Conservation (phyloP, 495 filamentous ascomycete genomes). For the Hypoxylon rickii region DNA sequence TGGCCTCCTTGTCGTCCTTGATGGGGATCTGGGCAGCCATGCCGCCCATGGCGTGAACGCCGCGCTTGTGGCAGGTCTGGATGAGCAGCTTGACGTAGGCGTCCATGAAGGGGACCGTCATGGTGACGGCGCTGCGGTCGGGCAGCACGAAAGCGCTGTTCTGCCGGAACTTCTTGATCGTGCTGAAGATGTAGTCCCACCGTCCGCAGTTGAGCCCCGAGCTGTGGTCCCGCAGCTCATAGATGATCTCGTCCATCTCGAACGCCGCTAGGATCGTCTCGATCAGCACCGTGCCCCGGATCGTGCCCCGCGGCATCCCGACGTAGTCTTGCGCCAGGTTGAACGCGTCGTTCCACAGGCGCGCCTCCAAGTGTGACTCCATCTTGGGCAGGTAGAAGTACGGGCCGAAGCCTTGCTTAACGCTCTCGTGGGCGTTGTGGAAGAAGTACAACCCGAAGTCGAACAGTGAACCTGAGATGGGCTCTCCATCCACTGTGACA, state of each 20-base stretch:
- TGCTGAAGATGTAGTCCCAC: conserved; percentile 99
- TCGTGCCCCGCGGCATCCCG: conserved; percentile 86
- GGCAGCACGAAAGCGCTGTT: conserved; percentile 92
- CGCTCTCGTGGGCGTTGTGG: conserved; percentile 92
- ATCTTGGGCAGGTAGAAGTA: conserved; percentile 99
- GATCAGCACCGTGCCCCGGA: conserved; percentile 94
- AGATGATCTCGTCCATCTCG: conserved; percentile 99
- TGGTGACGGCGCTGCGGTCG: conserved; percentile 88
- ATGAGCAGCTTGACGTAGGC: conserved; percentile 95
- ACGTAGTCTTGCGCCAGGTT: conserved; percentile 94
- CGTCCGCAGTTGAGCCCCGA: conserved; percentile 97
- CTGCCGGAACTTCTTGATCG: conserved; percentile 99
- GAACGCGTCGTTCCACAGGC: conserved; percentile 99
- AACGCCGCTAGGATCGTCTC: conserved; percentile 99
- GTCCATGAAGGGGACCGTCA: conserved; percentile 99
- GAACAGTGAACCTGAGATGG: conserved; percentile 91
- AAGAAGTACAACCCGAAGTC: conserved; percentile 99
- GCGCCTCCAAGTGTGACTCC: conserved; percentile 96
- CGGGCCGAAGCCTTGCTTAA: conserved; percentile 81
- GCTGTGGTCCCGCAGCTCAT: conserved; percentile 96
- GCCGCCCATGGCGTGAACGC: conserved; percentile 98
- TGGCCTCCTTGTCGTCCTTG: conserved; percentile 88
- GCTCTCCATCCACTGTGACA: conserved; percentile 92
- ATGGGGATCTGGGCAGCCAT: conserved; percentile 99
- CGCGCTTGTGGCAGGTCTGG: conserved; percentile 93